Evolutionary conservation across 306 rosid genomes (phyloP).

Genomic region (Lagenaria siceraria): DNA sequence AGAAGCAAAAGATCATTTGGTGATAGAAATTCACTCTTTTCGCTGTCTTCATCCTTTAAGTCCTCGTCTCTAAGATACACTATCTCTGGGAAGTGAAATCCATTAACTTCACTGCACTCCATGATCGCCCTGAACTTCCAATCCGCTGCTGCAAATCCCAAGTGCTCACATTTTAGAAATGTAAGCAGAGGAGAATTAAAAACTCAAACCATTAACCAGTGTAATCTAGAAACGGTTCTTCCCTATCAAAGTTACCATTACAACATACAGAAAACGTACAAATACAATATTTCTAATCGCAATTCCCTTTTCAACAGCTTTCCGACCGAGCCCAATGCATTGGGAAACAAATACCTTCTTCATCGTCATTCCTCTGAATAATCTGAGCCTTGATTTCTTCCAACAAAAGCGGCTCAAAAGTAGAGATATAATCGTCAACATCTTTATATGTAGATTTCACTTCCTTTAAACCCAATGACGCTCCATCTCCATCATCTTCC

Average conservation of each 20-base stretch:
- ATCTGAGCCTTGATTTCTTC: constrained; percentile 86
- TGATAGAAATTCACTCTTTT: constrained; percentile 30
- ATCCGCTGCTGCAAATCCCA: constrained; percentile 35
- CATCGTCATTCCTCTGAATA: constrained; percentile 33
- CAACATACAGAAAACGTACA: not conserved
- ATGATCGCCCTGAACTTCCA: constrained; percentile 57
- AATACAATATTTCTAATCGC: not conserved
- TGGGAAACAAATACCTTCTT: constrained; percentile 28
- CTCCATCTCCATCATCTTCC: constrained; percentile 10
- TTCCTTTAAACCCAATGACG: constrained; percentile 21
- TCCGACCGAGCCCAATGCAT: not conserved
- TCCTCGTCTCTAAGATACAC: constrained; percentile 20
- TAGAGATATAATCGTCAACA: constrained; percentile 65
- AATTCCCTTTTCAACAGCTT: not conserved
- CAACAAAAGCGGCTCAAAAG: constrained; percentile 77
- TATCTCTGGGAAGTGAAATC: constrained; percentile 56
- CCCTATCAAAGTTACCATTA: not conserved
- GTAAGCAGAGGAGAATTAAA: not conserved
- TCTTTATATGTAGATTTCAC: constrained; percentile 47
- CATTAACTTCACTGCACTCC: constrained; percentile 51
- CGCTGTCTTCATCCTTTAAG: constrained; percentile 13
- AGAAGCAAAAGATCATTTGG: constrained; percentile 75
- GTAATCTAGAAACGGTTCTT: not conserved
- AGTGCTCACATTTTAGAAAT: not conserved
- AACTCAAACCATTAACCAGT: not conserved